Conservation (phyloP, 2,329 filamentous ascomycete genomes). For the Colletotrichum karsti region DNA sequence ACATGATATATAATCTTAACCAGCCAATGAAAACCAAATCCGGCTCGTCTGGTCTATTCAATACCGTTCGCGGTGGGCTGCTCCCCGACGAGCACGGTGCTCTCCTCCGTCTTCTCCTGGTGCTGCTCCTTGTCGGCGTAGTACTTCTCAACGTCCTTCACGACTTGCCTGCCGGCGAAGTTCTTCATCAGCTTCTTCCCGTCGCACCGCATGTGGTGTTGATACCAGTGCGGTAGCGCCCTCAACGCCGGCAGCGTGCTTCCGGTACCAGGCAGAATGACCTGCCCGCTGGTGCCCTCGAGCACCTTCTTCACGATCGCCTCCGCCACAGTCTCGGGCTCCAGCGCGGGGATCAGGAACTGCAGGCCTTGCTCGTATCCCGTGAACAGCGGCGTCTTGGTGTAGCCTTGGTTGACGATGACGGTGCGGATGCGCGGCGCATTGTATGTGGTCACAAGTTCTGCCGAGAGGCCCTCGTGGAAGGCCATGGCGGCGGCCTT, state of each 20-base stretch:
- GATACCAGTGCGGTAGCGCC: slow-evolving; percentile 70
- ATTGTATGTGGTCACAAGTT: slow-evolving; percentile 67
- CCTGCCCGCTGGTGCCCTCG: slow-evolving; percentile 62
- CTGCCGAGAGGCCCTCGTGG: slow-evolving; percentile 71
- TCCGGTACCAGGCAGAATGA: slow-evolving; percentile 60
- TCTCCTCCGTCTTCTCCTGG: slow-evolving; percentile 37
- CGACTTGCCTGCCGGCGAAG: slow-evolving; percentile 57
- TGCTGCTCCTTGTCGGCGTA: slow-evolving; percentile 42
- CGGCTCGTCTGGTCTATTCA: background rate
- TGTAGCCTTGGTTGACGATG: slow-evolving; percentile 71
- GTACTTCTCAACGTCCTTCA: slow-evolving; percentile 51
- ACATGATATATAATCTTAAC: background rate
- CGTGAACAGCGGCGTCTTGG: slow-evolving; percentile 66
- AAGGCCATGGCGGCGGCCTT: slow-evolving; percentile 74
- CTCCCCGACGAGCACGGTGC: slow-evolving; percentile 46
- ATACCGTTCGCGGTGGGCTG: slow-evolving; percentile 26
- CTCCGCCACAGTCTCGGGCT: slow-evolving; percentile 71
- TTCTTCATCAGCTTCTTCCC: slow-evolving; percentile 50
- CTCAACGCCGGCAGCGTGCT: slow-evolving; percentile 52
- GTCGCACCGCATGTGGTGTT: slow-evolving; percentile 58
- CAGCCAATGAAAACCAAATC: background rate
- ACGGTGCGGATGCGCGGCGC: slow-evolving; percentile 72
- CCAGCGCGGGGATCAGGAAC: slow-evolving; percentile 62
- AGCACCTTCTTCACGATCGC: slow-evolving; percentile 68
- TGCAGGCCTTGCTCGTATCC: slow-evolving; percentile 60